These are phyloP conservation scores for Daedalea quercina DNA, from an alignment of 768 basidiomycete species.

Conservation along the genomic window DNA sequence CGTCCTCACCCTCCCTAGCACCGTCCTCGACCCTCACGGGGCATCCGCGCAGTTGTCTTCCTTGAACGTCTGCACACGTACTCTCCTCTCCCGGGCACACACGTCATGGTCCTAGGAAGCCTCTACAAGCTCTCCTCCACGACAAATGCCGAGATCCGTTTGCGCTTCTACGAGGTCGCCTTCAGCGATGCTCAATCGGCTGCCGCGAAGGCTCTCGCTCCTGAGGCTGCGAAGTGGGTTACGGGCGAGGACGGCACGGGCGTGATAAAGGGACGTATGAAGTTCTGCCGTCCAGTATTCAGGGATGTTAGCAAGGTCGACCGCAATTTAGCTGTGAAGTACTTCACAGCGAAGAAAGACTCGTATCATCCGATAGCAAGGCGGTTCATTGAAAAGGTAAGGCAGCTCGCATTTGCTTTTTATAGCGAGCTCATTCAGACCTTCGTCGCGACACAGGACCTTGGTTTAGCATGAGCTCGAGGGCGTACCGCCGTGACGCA, in stretches of 20 bases:
- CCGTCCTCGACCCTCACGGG: neutral
- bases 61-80: slow-evolving; percentile 72
- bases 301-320: slow-evolving; percentile 49
- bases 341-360: slow-evolving; percentile 40
- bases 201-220: slow-evolving; percentile 46
- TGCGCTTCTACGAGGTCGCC: slow-evolving; percentile 72
- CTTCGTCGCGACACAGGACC: slow-evolving; percentile 4
- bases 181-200: slow-evolving; percentile 41
- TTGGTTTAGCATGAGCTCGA: slow-evolving; percentile 9
- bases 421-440: neutral
- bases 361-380: slow-evolving; percentile 75
- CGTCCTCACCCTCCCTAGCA: slow-evolving; percentile 13
- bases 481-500: neutral
- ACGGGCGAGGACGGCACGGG: slow-evolving; percentile 52
- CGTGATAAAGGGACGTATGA: slow-evolving; percentile 74
- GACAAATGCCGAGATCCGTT: slow-evolving; percentile 69
- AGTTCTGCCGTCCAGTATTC: slow-evolving; percentile 73
- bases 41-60: slow-evolving; percentile 57
- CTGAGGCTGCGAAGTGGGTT: slow-evolving; percentile 59
- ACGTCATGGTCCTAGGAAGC: slow-evolving; percentile 52
- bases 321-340: slow-evolving; percentile 40
- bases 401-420: neutral
- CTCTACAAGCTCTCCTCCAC: slow-evolving; percentile 47
- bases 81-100: slow-evolving; percentile 48
- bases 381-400: slow-evolving; percentile 70